Evolutionary conservation across 306 rosid species (phyloP), one percentile per base, ranked within the genome.

Genomic region (Quercus gilva): DNA sequence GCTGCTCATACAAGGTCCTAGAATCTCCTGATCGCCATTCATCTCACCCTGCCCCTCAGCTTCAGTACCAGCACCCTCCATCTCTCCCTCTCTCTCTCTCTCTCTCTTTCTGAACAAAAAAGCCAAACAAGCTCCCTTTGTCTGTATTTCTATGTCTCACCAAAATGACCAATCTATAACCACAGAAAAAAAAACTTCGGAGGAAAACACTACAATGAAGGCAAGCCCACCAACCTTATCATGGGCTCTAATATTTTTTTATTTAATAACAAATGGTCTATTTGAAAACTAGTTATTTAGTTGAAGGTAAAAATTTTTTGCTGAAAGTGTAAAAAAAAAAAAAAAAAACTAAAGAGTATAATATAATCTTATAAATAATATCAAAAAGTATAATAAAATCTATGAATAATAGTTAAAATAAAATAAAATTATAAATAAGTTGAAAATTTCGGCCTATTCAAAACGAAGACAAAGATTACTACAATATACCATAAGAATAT

Each of bases 1-100:
- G 80, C 81, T 76, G 37, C 85, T 84, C 83, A 91, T 74, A 80
- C 98, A 92, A 59, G 68, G 58, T 0, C 85, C 88, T 5, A 74
- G 58, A 6, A 23, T 60, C 69, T 45, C 84, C 45, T 41, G 45
- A 7, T 41, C 45, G 10, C 65, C 76, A 41, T 78, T 75, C 79
- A 64, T 43, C 4, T 73, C 85, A 23, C 37, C 76, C 11, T 41
- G 45, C 45, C 45, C 45, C 45, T 41, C 45, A 41, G 45, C 45
- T 8, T 60, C 77, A 25, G 19, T 4, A n/a, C 69, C 81, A 51
- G 63, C 78, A 1, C 2, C 81, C 65, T 80, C 86, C 72, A 58
- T 52, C 70, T n/a, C 76, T 53, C 20, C 37, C 12, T 11, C 61
- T 57, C 69, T 4, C 79, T 6, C 58, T 28, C 14, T 5, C 37